Percentiles rank a stretch among this genome's conserved stretches.
phyloP scores from a whole-genome alignment of 371 early-diverging fungal species.

The Blakeslea trispora region DNA sequence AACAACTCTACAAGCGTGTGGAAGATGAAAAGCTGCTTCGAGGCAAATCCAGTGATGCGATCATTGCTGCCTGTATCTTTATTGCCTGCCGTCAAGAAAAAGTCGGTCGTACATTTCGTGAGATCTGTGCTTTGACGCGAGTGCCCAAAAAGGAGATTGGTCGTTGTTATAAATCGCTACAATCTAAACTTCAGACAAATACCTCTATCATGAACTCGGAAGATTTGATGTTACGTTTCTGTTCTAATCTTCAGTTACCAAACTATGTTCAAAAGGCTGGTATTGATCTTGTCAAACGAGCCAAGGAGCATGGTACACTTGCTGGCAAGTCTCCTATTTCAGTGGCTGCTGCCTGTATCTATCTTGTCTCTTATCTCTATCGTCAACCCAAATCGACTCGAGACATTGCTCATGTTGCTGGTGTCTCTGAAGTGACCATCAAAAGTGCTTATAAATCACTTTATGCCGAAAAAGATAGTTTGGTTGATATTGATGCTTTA shows the following conservation, averaged over 20 bases:
- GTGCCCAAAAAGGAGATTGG: slow-evolving; percentile 94
- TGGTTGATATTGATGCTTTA: slow-evolving; percentile 59
- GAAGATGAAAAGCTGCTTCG: slow-evolving; percentile 88
- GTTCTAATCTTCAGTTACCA: slow-evolving; percentile 74
- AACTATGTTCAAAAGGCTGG: slow-evolving; percentile 77
- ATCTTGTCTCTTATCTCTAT: slow-evolving; percentile 77
- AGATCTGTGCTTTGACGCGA: slow-evolving; percentile 93
- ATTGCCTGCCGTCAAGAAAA: slow-evolving; percentile 95
- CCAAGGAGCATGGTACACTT: slow-evolving; percentile 77
- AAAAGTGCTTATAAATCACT: slow-evolving; percentile 82
- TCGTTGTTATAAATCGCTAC: slow-evolving; percentile 80
- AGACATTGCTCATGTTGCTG: slow-evolving; percentile 82
- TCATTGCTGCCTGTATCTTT: slow-evolving; percentile 97
- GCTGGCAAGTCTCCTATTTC: slow-evolving; percentile 92
- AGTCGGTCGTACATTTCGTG: slow-evolving; percentile 97
- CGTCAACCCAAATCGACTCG: slow-evolving; percentile 66
- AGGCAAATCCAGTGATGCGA: slow-evolving; percentile 89
- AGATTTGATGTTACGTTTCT: slow-evolving; percentile 87
- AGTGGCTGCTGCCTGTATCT: slow-evolving; percentile 91
- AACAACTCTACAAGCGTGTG: slow-evolving; percentile 91
- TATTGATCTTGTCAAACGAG: slow-evolving; percentile 69
- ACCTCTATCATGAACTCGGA: slow-evolving; percentile 72
- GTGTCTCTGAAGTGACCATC: slow-evolving; percentile 91
- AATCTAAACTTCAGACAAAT: slow-evolving; percentile 65
- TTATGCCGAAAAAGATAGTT: slow-evolving; percentile 57